Conservation (phyloP, 176 grass and related monocot genomes). For the Zea mays region DNA sequence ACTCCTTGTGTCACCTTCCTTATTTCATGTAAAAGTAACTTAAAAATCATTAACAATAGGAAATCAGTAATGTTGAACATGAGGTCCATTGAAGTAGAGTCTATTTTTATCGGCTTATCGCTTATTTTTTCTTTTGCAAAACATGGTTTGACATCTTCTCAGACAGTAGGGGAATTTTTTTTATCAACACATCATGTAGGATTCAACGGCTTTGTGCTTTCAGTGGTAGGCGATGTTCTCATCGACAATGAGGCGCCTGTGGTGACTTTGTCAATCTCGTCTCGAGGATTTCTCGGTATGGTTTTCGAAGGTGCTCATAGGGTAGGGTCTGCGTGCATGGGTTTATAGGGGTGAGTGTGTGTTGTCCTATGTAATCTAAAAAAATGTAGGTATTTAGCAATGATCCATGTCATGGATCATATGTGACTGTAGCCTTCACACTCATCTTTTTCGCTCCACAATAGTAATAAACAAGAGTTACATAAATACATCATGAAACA, state of each 20-base stretch:
- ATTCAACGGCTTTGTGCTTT: too few relatives aligned
- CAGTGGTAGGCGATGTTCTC: too few relatives aligned
- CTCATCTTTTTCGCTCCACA: background rate
- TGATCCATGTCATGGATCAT: constrained; percentile 2
- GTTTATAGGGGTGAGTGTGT: too few relatives aligned
- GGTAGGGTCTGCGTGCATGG: too few relatives aligned
- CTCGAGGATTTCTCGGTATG: too few relatives aligned
- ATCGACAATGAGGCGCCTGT: too few relatives aligned
- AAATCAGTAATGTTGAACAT: background rate
- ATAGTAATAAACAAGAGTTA: constrained; percentile 11
- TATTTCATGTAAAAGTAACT: constrained; percentile 5
- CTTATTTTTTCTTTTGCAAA: background rate
- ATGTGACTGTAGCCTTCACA: background rate
- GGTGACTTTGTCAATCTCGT: too few relatives aligned
- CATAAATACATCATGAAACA: constrained; percentile 18
- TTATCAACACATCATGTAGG: background rate
- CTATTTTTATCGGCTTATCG: background rate
- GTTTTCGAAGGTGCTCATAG: too few relatives aligned
- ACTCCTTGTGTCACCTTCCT: background rate
- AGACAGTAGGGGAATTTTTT: background rate
- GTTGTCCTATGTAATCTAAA: too few relatives aligned
- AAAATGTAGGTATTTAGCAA: background rate
- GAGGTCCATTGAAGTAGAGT: background rate
- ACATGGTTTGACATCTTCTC: constrained; percentile 18
- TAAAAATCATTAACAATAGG: background rate